Evolutionary conservation across 352 stramenopile species (phyloP).

Genomic region (Thraustotheca clavata): DNA sequence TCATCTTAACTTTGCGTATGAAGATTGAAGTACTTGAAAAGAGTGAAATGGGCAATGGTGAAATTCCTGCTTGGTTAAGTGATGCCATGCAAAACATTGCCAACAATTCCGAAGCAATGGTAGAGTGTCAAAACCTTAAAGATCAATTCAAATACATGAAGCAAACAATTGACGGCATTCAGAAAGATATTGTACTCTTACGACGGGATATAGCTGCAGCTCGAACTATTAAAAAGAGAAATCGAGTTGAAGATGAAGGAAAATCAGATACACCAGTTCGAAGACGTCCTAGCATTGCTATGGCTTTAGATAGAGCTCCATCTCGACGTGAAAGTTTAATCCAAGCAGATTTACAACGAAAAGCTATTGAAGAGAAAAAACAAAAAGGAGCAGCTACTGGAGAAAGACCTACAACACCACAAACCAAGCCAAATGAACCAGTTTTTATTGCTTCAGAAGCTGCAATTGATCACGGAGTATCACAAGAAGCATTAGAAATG

Average conservation of each 20-base stretch:
- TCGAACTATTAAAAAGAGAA: background rate
- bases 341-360: background rate
- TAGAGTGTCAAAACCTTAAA: conserved; percentile 65
- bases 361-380: background rate
- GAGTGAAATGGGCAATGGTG: conserved; percentile 66
- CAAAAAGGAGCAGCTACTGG: too few relatives aligned
- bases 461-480: conserved; percentile 10
- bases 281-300: background rate
- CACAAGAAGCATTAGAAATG: conserved; percentile 22
- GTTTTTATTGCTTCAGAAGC: too few relatives aligned
- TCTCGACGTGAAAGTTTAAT: background rate
- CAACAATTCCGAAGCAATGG: conserved; percentile 66
- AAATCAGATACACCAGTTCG: background rate
- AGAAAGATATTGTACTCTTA: conserved; percentile 74
- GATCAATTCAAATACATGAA: conserved; percentile 52
- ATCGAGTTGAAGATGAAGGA: too few relatives aligned
- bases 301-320: background rate
- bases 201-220: conserved; percentile 36
- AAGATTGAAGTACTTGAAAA: conserved; percentile 64
- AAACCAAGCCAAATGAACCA: too few relatives aligned
- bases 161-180: conserved; percentile 27
- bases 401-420: too few relatives aligned
- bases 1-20: conserved; percentile 54
- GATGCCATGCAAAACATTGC: conserved; percentile 69
- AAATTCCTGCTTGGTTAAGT: conserved; percentile 57